A percentile compares a stretch with the other conserved stretches of the same genome.
Evolutionary conservation across 2,329 filamentous ascomycete genomes (phyloP).

Genomic region (Rutstroemia sydowiana): DNA sequence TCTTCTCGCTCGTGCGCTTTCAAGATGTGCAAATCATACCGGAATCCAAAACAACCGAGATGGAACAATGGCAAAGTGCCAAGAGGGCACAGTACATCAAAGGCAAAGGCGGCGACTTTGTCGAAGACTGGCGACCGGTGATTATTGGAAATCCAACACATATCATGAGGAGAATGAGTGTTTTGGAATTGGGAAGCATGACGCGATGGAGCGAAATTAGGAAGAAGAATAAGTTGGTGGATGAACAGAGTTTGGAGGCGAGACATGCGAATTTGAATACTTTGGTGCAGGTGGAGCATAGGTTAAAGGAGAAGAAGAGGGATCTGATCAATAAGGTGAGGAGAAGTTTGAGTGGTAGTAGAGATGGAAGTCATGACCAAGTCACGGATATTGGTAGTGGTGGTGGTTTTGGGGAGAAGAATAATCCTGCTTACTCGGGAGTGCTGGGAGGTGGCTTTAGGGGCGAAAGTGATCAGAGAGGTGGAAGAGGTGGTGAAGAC

Average conservation of each 20-base stretch:
- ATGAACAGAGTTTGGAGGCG: slow-evolving; percentile 32
- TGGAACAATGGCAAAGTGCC: slow-evolving; percentile 42
- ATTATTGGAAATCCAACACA: slow-evolving; percentile 66
- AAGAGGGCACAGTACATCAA: slow-evolving; percentile 38
- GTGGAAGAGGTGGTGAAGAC: not conserved
- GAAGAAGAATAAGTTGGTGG: slow-evolving; percentile 50
- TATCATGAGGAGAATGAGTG: slow-evolving; percentile 60
- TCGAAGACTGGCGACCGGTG: slow-evolving; percentile 56
- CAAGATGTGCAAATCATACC: slow-evolving; percentile 63
- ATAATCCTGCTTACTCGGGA: slow-evolving; percentile 14
- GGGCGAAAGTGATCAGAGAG: not conserved
- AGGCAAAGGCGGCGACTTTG: slow-evolving; percentile 20
- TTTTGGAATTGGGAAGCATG: slow-evolving; percentile 61
- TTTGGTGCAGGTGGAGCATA: slow-evolving; percentile 18
- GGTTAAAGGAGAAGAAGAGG: slow-evolving; percentile 19
- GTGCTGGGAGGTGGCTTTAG: slow-evolving; percentile 11
- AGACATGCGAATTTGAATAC: slow-evolving; percentile 27
- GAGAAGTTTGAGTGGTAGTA: slow-evolving; percentile 17
- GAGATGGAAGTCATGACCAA: slow-evolving; percentile 15
- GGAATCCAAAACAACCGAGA: slow-evolving; percentile 46
- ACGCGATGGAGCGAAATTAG: slow-evolving; percentile 69
- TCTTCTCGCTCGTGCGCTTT: slow-evolving; percentile 56
- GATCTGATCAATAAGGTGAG: slow-evolving; percentile 16
- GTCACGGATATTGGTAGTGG: too few relatives aligned
- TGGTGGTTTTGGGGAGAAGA: slow-evolving; percentile 9